Conservation (phyloP, 768 basidiomycete species). For the Dacryopinax spathularia region DNA sequence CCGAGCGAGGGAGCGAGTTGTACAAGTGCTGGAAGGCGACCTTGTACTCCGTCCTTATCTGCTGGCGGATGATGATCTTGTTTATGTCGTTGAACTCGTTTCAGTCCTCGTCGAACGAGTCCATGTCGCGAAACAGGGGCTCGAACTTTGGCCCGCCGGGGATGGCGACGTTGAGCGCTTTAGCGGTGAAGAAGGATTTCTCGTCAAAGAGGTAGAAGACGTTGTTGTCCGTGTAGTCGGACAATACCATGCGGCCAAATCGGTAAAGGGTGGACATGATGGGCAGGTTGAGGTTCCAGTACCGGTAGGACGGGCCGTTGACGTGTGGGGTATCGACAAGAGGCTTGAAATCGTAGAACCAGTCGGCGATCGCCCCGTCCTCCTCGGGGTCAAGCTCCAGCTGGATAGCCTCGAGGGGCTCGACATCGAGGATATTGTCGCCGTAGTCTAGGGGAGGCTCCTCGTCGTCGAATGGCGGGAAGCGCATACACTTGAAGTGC, state of each 20-base stretch:
- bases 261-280: slow-evolving; percentile 96
- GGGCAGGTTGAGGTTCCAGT: slow-evolving; percentile 84
- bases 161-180: slow-evolving; percentile 91
- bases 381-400: slow-evolving; percentile 87
- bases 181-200: slow-evolving; percentile 94
- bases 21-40: slow-evolving; percentile 98
- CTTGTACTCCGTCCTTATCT: slow-evolving; percentile 97
- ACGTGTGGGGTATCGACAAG: slow-evolving; percentile 78
- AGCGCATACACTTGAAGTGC: slow-evolving; percentile 99
- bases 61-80: slow-evolving; percentile 97
- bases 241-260: slow-evolving; percentile 82
- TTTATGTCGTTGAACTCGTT: slow-evolving; percentile 99
- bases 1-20: slow-evolving; percentile 91
- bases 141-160: slow-evolving; percentile 98
- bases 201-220: slow-evolving; percentile 92
- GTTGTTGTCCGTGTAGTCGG: slow-evolving; percentile 84
- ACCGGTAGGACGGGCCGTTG: slow-evolving; percentile 86
- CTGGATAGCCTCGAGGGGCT: slow-evolving; percentile 95
- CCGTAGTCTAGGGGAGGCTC: slow-evolving; percentile 98
- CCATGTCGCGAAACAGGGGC: slow-evolving; percentile 90
- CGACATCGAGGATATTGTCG: slow-evolving; percentile 95
- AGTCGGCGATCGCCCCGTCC: slow-evolving; percentile 80
- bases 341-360: slow-evolving; percentile 98
- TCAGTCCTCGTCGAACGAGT: slow-evolving; percentile 96
- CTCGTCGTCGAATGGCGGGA: slow-evolving; percentile 98